Percentiles rank a stretch among this genome's conserved stretches.
phyloP scores from a whole-genome alignment of 1,139 yeast genomes.

The Geotrichum histeridarum region DNA sequence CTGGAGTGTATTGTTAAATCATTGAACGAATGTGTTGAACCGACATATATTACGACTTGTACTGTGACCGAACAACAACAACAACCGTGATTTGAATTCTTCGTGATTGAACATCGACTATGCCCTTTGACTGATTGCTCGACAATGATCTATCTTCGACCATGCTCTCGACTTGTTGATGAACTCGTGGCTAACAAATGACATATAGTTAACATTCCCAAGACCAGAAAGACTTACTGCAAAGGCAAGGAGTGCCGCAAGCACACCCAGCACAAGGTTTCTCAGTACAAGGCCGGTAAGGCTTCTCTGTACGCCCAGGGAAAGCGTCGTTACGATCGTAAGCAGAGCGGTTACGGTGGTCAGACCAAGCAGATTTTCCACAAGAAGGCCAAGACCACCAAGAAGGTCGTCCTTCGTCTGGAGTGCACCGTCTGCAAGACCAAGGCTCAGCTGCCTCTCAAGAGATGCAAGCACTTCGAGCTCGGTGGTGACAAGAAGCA shows the following conservation, averaged over 20 bases:
- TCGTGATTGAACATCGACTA: too few relatives aligned
- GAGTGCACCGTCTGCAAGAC: constrained; percentile 99
- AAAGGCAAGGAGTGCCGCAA: constrained; percentile 98
- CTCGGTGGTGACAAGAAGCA: constrained; percentile 99
- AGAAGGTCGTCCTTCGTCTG: constrained; percentile 98
- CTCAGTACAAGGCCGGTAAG: constrained; percentile 99
- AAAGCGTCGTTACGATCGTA: constrained; percentile 99
- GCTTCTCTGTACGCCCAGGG: constrained; percentile 99
- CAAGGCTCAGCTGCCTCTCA: constrained; percentile 94
- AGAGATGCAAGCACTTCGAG: constrained; percentile 99
- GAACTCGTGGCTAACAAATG: constrained; percentile 12
- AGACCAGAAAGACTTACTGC: constrained; percentile 99
- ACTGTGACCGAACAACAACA: too few relatives aligned
- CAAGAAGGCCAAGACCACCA: constrained; percentile 99
- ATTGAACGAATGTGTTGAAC: too few relatives aligned
- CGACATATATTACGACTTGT: too few relatives aligned
- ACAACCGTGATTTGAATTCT: too few relatives aligned
- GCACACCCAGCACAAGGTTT: constrained; percentile 99
- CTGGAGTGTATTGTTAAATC: too few relatives aligned
- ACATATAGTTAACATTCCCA: constrained; percentile 98
- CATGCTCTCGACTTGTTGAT: too few relatives aligned
- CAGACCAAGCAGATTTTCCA: constrained; percentile 99
- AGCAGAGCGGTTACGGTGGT: constrained; percentile 99
- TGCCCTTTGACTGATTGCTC: too few relatives aligned
- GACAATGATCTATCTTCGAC: too few relatives aligned